Evolutionary conservation across 768 basidiomycete genomes (phyloP).

Genomic region (Boletus subparvulus): DNA sequence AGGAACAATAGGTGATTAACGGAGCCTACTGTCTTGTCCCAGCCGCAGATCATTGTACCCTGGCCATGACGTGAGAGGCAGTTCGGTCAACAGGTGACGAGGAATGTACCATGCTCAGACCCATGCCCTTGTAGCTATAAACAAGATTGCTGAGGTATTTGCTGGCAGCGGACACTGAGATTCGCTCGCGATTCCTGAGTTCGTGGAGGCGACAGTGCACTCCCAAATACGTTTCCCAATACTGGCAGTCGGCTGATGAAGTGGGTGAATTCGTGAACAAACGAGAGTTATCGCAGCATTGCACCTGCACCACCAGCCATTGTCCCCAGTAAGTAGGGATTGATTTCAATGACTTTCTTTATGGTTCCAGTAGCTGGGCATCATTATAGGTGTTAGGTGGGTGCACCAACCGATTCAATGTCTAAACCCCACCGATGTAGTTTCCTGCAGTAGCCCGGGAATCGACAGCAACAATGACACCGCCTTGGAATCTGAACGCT

Average conservation of each 20-base stretch:
- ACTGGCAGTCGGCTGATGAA: conserved; percentile 84
- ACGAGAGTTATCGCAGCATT: conserved; percentile 24
- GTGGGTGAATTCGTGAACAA: conserved; percentile 1
- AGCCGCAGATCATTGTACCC: conserved; percentile 99
- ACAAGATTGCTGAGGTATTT: conserved; percentile 98
- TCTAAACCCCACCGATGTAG: conserved; percentile 77
- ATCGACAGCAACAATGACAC: conserved; percentile 99
- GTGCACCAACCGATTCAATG: not conserved
- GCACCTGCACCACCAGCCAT: conserved; percentile 99
- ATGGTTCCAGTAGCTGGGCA: conserved; percentile 87
- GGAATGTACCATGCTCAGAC: conserved; percentile 88
- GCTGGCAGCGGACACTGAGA: conserved; percentile 98
- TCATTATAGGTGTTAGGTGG: not conserved
- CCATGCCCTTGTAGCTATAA: conserved; percentile 99
- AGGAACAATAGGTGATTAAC: not conserved
- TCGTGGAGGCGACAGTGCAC: conserved; percentile 97
- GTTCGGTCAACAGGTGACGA: not conserved
- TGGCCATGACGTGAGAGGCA: conserved; percentile 30
- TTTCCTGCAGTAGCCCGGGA: conserved; percentile 96
- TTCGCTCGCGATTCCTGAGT: conserved; percentile 92
- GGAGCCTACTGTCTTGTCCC: conserved; percentile 90
- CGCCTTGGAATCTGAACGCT: conserved; percentile 94
- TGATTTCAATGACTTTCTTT: conserved; percentile 99
- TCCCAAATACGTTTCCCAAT: conserved; percentile 99
- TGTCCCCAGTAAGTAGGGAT: conserved; percentile 96